A percentile compares a stretch with the other conserved stretches of the same genome.
Evolutionary conservation across 768 basidiomycete genomes (phyloP).

Genomic region (Arthromyces matolae): DNA sequence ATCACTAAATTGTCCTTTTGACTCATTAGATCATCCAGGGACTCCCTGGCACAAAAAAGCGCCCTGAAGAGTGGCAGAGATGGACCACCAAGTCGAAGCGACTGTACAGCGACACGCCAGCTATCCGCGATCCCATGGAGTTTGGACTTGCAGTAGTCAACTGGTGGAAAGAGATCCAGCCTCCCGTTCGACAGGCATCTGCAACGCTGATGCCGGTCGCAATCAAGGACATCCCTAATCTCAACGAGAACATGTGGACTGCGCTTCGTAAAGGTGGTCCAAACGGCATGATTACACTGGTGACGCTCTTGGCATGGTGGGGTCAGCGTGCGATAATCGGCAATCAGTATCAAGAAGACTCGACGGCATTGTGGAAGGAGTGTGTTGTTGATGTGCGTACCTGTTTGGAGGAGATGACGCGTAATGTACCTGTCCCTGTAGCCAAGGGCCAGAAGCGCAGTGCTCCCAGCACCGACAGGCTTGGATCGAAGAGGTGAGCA

Average conservation of each 20-base stretch:
- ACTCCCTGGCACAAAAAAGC: background rate
- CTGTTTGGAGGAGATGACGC: too few species aligned
- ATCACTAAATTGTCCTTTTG: background rate
- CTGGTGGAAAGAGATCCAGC: conserved; percentile 16
- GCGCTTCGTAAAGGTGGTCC: conserved; percentile 9
- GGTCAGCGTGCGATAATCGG: conserved; percentile 3
- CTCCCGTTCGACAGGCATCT: background rate
- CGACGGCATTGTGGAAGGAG: background rate
- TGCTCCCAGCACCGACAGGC: too few species aligned
- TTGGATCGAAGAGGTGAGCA: too few species aligned
- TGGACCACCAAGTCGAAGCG: conserved; percentile 11
- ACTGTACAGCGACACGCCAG: conserved; percentile 1
- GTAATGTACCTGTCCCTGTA: too few species aligned
- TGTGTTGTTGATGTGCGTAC: conserved; percentile 1
- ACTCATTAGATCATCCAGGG: background rate
- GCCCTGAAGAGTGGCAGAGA: conserved; percentile 14
- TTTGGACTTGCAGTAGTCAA: conserved; percentile 13
- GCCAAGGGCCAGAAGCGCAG: too few species aligned
- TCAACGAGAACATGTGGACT: conserved; percentile 1
- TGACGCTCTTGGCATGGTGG: conserved; percentile 11
- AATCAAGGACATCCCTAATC: background rate
- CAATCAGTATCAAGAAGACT: conserved; percentile 3
- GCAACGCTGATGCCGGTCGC: background rate
- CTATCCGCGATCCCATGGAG: conserved; percentile 11
- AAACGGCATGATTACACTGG: conserved; percentile 5